These are phyloP conservation scores for Monosporozyma solicola DNA, from an alignment of 805 yeast species.

Conservation along the genomic window DNA sequence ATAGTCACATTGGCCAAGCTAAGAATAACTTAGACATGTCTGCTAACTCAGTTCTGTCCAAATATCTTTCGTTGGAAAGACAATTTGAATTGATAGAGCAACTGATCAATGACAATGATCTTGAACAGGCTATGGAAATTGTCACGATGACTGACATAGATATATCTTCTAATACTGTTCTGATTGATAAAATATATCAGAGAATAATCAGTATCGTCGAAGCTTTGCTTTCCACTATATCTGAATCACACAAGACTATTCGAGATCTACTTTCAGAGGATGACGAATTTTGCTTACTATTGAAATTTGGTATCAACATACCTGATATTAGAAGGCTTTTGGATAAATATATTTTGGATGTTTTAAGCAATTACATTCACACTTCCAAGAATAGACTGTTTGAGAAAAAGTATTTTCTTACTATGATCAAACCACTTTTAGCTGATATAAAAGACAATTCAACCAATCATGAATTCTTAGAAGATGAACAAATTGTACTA, in stretches of 20 bases:
- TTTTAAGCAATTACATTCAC: slow-evolving; percentile 5
- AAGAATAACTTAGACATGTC: not conserved
- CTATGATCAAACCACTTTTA: slow-evolving; percentile 3
- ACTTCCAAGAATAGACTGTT: slow-evolving; percentile 9
- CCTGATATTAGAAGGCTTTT: slow-evolving; percentile 7
- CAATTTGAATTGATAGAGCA: slow-evolving; percentile 9
- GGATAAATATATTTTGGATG: slow-evolving; percentile 8
- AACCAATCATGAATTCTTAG: not conserved
- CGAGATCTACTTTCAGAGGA: slow-evolving; percentile 2
- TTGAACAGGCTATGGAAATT: slow-evolving; percentile 11
- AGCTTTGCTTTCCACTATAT: not conserved
- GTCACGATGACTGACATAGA: slow-evolving; percentile 6
- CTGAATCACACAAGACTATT: not conserved
- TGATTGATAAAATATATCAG: slow-evolving; percentile 3
- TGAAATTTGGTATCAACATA: slow-evolving; percentile 7
- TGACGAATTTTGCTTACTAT: slow-evolving; percentile 3
- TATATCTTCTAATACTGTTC: slow-evolving; percentile 1
- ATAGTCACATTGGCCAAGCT: not conserved
- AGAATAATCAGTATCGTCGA: not conserved
- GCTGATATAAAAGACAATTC: not conserved
- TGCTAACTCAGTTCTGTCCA: slow-evolving; percentile 1
- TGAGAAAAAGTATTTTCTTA: slow-evolving; percentile 3
- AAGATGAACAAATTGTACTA: slow-evolving; percentile 6
- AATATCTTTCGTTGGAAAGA: slow-evolving; percentile 9
- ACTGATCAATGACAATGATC: slow-evolving; percentile 5